phyloP scores from a whole-genome alignment of 352 stramenopile species.

The Pythium aristosporum region DNA sequence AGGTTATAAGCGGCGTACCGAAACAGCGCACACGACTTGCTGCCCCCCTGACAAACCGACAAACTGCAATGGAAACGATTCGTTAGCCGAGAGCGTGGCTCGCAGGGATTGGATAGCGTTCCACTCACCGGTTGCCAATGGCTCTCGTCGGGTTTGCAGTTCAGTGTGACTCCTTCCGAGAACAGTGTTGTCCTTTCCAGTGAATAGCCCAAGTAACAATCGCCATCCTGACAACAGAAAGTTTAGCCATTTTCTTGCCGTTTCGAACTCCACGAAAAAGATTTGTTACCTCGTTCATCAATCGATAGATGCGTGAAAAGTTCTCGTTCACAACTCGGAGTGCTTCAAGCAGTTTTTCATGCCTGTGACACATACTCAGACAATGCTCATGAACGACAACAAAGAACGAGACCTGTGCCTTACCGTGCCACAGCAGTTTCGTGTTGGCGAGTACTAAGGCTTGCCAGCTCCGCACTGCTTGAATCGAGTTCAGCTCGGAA shows the following conservation, averaged over 20 bases:
- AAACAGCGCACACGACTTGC: constrained; percentile 39
- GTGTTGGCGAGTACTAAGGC: constrained; percentile 10
- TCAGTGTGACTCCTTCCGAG: constrained; percentile 32
- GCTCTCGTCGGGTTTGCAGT: constrained; percentile 45
- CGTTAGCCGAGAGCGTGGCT: neutral
- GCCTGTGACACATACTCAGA: neutral
- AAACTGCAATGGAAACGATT: constrained; percentile 23
- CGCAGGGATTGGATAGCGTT: neutral
- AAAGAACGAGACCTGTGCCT: neutral
- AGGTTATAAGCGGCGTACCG: constrained; percentile 21
- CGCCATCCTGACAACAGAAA: constrained; percentile 29
- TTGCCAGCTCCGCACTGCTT: neutral
- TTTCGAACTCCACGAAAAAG: neutral
- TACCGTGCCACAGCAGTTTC: constrained; percentile 11
- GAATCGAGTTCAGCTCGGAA: constrained; percentile 12
- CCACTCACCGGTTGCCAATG: constrained; percentile 33
- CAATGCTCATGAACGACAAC: neutral
- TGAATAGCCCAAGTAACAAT: constrained; percentile 39
- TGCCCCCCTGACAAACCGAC: constrained; percentile 39
- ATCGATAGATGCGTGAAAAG: constrained; percentile 30
- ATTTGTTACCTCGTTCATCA: constrained; percentile 28
- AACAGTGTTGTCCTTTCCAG: constrained; percentile 35
- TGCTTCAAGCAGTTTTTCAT: constrained; percentile 7
- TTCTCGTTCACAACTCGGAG: constrained; percentile 26
- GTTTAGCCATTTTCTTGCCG: neutral